These are phyloP conservation scores for Spinellus fusiger DNA, from an alignment of 192 early-diverging fungal genomes.

Conservation along the genomic window DNA sequence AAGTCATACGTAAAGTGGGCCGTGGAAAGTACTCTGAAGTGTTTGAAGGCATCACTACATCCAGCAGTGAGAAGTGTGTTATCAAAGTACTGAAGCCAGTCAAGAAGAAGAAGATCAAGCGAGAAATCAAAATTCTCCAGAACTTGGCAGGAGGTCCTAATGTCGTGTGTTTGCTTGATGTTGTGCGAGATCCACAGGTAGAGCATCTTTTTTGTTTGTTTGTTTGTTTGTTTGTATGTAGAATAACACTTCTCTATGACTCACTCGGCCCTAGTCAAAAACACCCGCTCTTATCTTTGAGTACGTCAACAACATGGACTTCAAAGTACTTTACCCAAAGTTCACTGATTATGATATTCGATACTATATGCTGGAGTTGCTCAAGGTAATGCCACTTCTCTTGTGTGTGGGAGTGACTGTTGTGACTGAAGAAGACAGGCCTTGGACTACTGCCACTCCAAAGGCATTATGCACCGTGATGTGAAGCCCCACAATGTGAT, in stretches of 20 bases:
- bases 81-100: conserved; percentile 99
- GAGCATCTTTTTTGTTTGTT: background rate
- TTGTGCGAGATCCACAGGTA: conserved; percentile 92
- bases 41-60: conserved; percentile 95
- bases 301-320: conserved; percentile 96
- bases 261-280: conserved; percentile 63
- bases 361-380: conserved; percentile 93
- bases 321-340: conserved; percentile 93
- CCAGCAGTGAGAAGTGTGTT: conserved; percentile 83
- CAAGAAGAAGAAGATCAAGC: conserved; percentile 99
- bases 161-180: conserved; percentile 85
- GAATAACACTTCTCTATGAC: background rate
- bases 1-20: conserved; percentile 95
- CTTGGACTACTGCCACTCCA: conserved; percentile 95
- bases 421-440: conserved; percentile 46
- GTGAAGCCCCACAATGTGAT: conserved; percentile 99
- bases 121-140: conserved; percentile 98
- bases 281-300: conserved; percentile 96
- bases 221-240: background rate
- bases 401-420: background rate
- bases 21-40: conserved; percentile 99
- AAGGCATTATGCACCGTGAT: conserved; percentile 99
- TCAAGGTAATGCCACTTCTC: conserved; percentile 59
- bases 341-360: conserved; percentile 93
- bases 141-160: conserved; percentile 94